Evolutionary conservation across 2,329 filamentous ascomycete species (phyloP).

Genomic region (Diaporthe australafricana): DNA sequence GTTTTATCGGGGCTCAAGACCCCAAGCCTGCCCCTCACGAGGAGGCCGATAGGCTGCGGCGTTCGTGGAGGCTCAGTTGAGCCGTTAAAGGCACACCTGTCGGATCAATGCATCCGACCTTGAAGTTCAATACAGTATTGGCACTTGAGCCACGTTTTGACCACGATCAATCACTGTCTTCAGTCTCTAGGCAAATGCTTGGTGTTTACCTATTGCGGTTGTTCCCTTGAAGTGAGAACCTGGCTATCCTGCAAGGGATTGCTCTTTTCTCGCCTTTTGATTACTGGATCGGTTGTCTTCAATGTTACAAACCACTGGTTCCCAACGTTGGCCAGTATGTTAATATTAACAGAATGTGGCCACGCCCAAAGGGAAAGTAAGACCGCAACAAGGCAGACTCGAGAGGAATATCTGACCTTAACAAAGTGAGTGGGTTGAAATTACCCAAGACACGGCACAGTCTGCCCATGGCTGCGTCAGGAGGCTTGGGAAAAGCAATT

Average conservation of each 20-base stretch:
- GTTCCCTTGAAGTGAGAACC: not conserved
- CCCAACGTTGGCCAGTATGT: not conserved
- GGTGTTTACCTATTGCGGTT: too few species aligned
- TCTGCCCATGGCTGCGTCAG: not conserved
- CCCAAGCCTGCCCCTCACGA: not conserved
- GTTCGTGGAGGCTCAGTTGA: slow-evolving; percentile 15
- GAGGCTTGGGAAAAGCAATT: slow-evolving; percentile 2
- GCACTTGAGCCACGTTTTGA: not conserved
- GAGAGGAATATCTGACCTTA: not conserved
- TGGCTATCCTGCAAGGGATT: not conserved
- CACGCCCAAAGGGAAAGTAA: not conserved
- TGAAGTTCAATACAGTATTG: slow-evolving; percentile 6
- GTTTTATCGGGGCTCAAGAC: not conserved
- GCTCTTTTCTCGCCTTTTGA: not conserved
- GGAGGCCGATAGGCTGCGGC: slow-evolving; percentile 4
- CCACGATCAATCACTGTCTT: not conserved
- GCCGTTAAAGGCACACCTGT: not conserved
- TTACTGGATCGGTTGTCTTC: not conserved
- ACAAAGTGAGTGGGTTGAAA: not conserved
- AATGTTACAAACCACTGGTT: not conserved
- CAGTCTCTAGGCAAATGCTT: not conserved
- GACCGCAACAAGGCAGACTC: not conserved
- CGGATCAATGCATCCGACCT: not conserved
- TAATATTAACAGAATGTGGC: not conserved
- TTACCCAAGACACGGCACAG: not conserved